Percentiles rank a stretch among this genome's conserved stretches.
phyloP scores from a whole-genome alignment of 1,139 yeast genomes.

The Candida sp. region DNA sequence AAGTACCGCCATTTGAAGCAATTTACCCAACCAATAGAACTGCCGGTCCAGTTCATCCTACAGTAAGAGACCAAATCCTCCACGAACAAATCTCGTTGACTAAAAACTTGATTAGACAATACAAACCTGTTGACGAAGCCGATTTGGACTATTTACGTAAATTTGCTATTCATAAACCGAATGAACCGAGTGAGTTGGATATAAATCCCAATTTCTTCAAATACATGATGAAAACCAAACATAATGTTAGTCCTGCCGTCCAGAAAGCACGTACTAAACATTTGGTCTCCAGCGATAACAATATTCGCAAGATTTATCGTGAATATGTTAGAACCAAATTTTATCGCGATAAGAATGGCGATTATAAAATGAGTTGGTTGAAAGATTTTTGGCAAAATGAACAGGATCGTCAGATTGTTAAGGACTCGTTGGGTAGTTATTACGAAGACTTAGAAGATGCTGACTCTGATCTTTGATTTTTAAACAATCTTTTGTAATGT shows the following conservation, averaged over 20 bases:
- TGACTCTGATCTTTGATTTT: not conserved
- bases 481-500: too few species aligned
- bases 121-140: slow-evolving; percentile 20
- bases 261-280: slow-evolving; percentile 20
- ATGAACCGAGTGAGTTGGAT: slow-evolving; percentile 2
- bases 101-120: slow-evolving; percentile 15
- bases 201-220: slow-evolving; percentile 28
- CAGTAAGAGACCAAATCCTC: slow-evolving; percentile 22
- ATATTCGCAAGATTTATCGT: slow-evolving; percentile 25
- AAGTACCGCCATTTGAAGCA: slow-evolving; percentile 30
- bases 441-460: not conserved
- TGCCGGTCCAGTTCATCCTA: slow-evolving; percentile 31
- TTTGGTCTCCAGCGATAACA: slow-evolving; percentile 29
- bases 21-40: slow-evolving; percentile 27
- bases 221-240: slow-evolving; percentile 22
- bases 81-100: slow-evolving; percentile 20
- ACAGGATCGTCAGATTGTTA: not conserved
- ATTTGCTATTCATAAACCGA: slow-evolving; percentile 12
- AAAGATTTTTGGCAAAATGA: slow-evolving; percentile 20
- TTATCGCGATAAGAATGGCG: slow-evolving; percentile 16
- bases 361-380: slow-evolving; percentile 21
- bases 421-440: not conserved
- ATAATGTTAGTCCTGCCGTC: slow-evolving; percentile 13
- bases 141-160: slow-evolving; percentile 15
- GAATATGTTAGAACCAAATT: slow-evolving; percentile 31